Base-by-base conservation (phyloP, 768 basidiomycete species). In the Kondoa subrosea region DNA sequence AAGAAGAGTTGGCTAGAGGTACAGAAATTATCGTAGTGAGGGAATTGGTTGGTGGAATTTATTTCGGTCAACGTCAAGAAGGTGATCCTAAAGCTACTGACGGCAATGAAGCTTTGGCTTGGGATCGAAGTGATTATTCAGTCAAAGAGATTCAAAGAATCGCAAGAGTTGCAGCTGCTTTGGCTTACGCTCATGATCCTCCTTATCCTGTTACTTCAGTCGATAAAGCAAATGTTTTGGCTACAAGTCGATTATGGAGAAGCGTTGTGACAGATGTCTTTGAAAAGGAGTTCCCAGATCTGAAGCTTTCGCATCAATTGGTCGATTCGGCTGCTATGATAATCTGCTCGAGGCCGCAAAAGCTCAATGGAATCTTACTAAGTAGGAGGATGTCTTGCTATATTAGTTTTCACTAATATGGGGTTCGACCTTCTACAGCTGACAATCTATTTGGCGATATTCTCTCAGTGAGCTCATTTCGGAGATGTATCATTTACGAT, bases 221-320 rank as follows among this genome's bases (percentile, higher is more conserved):
- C 77, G 95, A 99, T 81, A 99, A 99, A 79, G 95, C 95, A 66
- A 99, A 99, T 78, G 95, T 99, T 26, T 84, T 99, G 66, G 95
- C 95, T 27, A 88, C 85, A 75, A 93, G 90, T 34, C 81, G 95
- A 62, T 80, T 99, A 56, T 99, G 95, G 95, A 81, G 95, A 68
- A 91, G 86, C 77, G 87, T 89, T 26, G 93, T 95, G 66, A 87
- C 84, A 1, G 89, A 95, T 75, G 85, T 87, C 1, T 77, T 95
- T 72, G 78, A 82, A 62, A 82, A 82, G 33, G 95, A 99, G 77
- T 96, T 87, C 78, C 91, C 93, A 3, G 85, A 90, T 74, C 77
- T 97, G 40, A 82, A 83, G 73, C 78, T 96, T 60, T 87, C 92
- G 75, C 95, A 99, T 78, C 85, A 88, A 66, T 82, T 97, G 68